phyloP scores from a whole-genome alignment of 495 filamentous ascomycete species.

The Collariella sp. region DNA sequence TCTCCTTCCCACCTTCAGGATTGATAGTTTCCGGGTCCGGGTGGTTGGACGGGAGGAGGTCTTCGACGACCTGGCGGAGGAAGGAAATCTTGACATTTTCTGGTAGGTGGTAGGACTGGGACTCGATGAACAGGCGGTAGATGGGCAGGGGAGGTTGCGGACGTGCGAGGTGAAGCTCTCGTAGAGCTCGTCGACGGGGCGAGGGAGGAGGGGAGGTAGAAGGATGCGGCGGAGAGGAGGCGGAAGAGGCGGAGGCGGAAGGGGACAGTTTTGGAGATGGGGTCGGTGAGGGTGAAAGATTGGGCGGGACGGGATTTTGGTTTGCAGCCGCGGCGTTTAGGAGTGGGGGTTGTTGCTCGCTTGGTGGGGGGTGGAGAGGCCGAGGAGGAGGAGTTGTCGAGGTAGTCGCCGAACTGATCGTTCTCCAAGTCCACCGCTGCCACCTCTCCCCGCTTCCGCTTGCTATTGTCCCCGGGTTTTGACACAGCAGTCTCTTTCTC shows the following conservation, averaged over 20 bases:
- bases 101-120: conserved; percentile 38
- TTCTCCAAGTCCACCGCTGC: conserved; percentile 39
- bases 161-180: conserved; percentile 57
- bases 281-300: conserved; percentile 20
- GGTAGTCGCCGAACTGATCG: conserved; percentile 36
- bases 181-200: conserved; percentile 57
- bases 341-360: too few relatives aligned
- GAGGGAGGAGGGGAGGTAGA: conserved; percentile 28
- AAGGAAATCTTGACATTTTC: conserved; percentile 49
- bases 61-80: conserved; percentile 53
- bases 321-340: background rate
- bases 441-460: conserved; percentile 38
- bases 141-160: conserved; percentile 55
- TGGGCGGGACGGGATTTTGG: background rate
- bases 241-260: conserved; percentile 56
- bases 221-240: conserved; percentile 20
- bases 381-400: conserved; percentile 27
- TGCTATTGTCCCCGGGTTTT: conserved; percentile 34
- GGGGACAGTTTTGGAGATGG: conserved; percentile 50
- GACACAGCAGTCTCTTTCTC: conserved; percentile 36
- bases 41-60: conserved; percentile 47
- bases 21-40: conserved; percentile 41
- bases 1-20: conserved; percentile 18
- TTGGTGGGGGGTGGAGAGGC: too few relatives aligned
- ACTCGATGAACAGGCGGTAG: conserved; percentile 65